Evolutionary conservation across 1,284 basidiomycete species (phyloP), one percentile per base, ranked within the genome.

Genomic region (Cutaneotrichosporon dermatis): DNA sequence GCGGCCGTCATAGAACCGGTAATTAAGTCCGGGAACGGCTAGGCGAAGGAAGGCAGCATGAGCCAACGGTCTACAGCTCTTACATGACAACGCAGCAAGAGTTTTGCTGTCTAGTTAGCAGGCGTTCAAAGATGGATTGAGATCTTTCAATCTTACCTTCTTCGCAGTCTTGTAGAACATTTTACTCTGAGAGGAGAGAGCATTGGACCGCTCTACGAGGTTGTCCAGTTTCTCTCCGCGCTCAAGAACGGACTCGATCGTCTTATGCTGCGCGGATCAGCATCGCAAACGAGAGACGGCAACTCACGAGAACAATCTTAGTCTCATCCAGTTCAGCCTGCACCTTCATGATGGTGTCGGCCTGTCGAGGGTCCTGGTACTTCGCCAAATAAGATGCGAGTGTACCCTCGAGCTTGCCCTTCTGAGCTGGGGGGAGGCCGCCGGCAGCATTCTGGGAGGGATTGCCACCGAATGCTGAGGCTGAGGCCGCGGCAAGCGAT

Each of bases 261-360:
- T 99, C 83, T 99, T 97, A 83, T 99, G 96, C 90, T 95, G 25
- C 25, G 25, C 25, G 25, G 25, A 25, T 25, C 25, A 25, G 25
- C 25, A 71, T 50, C 62, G 40, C 16, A 3, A 15, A 43, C 25
- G 43, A 25, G 4, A 13, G 11, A 33, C 34, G 16, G 9, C 10
- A 25, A 81, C 88, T 64, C 67, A 93, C 92, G 76, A 97, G 80
- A 42, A 99, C 87, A 68, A 99, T 95, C 87, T 99, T 99, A 6
- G 96, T 99, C 82, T 99, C 96, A 75, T 99, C 96, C 51, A 99
- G 79, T 76, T 99, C 96, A 75, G 93, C 89, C 78, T 99, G 96
- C 13, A 99, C 96, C 70, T 89, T 87, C 94, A 99, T 95, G 73
- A 99, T 98, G 15, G 91, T 89, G 80, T 99, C 96, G 4, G 96